Evolutionary conservation across 192 early-diverging fungal species (phyloP).

Genomic region (Entophlyctis luteolus): DNA sequence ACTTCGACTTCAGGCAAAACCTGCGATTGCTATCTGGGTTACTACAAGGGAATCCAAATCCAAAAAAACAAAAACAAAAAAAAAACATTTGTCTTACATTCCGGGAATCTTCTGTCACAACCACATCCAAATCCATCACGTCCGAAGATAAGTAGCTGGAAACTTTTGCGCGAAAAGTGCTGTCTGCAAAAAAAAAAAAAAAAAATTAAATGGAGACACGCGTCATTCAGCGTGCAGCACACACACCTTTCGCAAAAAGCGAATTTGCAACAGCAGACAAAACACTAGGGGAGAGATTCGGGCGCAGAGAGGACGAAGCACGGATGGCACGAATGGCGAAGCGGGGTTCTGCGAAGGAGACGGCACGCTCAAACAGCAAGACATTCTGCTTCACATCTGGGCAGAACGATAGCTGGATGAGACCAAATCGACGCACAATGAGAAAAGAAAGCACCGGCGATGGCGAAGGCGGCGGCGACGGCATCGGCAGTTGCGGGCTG

Average conservation of each 20-base stretch:
- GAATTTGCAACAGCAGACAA: conserved; percentile 48
- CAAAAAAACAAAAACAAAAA: too few species aligned
- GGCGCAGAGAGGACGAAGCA: conserved; percentile 73
- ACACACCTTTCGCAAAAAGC: conserved; percentile 30
- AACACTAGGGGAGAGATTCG: conserved; percentile 64
- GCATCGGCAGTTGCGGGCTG: not conserved
- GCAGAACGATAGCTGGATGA: not conserved
- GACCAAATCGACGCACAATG: not conserved
- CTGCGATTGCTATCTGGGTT: too few species aligned
- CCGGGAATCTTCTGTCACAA: too few species aligned
- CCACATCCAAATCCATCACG: not conserved
- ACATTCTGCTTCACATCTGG: conserved; percentile 86
- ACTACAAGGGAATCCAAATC: too few species aligned
- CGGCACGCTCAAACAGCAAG: conserved; percentile 75
- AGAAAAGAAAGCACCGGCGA: not conserved
- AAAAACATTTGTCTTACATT: too few species aligned
- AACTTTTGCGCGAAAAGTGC: too few species aligned
- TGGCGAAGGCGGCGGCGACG: not conserved
- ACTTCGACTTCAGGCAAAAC: conserved; percentile 78
- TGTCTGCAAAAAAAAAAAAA: conserved; percentile 8
- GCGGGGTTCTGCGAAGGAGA: conserved; percentile 77
- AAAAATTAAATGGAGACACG: conserved; percentile 14
- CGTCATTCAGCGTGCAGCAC: not conserved
- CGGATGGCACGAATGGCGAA: conserved; percentile 86
- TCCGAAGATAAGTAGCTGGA: too few species aligned